These are phyloP conservation scores for Boletus subparvulus DNA, from an alignment of 768 basidiomycete species.

Conservation along the genomic window DNA sequence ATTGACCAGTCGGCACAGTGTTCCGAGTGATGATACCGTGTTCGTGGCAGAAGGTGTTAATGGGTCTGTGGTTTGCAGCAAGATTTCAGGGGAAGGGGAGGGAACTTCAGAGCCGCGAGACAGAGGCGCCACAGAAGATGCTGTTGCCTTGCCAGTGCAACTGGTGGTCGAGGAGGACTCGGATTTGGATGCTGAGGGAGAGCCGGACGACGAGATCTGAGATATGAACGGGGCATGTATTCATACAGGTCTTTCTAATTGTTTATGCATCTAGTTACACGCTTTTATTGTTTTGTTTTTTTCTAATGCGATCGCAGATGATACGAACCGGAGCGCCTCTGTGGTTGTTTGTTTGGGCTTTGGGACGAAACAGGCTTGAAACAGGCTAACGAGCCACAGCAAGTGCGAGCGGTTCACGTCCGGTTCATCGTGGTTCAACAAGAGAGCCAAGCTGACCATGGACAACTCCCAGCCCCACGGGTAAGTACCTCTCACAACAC, in stretches of 20 bases:
- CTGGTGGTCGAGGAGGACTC: constrained; percentile 29
- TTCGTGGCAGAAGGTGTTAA: constrained; percentile 36
- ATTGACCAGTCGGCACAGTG: constrained; percentile 51
- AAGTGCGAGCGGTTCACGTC: constrained; percentile 34
- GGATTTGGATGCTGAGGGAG: constrained; percentile 43
- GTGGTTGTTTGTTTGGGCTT: constrained; percentile 24
- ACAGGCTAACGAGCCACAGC: constrained; percentile 33
- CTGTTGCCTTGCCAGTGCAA: not conserved
- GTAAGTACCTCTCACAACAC: constrained; percentile 27
- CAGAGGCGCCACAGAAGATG: constrained; percentile 5
- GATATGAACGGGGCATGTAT: constrained; percentile 34
- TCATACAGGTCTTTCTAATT: constrained; percentile 25
- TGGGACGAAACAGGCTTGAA: constrained; percentile 9
- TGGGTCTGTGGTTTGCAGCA: constrained; percentile 30
- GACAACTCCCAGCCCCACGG: constrained; percentile 36
- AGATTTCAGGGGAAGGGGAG: constrained; percentile 22
- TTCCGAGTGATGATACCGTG: constrained; percentile 59
- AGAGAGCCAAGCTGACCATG: constrained; percentile 24
- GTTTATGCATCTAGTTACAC: constrained; percentile 17
- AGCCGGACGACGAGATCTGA: constrained; percentile 48
- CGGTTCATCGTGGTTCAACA: constrained; percentile 38
- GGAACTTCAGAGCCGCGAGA: constrained; percentile 4
- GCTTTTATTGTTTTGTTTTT: not conserved
- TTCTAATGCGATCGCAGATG: not conserved
- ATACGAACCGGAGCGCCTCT: constrained; percentile 25